Evolutionary conservation across 2,329 filamentous ascomycete species (phyloP).

Genomic region (Diplodia corticola): DNA sequence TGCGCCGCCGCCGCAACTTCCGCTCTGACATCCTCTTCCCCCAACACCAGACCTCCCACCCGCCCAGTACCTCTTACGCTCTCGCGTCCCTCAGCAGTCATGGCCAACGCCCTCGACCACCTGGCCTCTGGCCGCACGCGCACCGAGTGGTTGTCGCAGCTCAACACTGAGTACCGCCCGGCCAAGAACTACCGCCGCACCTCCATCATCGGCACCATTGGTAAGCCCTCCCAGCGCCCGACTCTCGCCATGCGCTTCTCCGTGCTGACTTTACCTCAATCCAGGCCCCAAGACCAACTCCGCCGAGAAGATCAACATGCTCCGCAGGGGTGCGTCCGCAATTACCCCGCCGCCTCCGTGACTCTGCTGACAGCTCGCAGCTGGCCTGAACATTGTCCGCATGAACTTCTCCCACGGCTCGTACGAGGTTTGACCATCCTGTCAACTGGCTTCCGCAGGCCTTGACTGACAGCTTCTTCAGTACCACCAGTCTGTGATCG

Average conservation of each 20-base stretch:
- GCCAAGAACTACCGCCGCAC: slow-evolving; percentile 91
- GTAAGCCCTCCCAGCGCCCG: slow-evolving; percentile 43
- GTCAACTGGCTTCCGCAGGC: not conserved
- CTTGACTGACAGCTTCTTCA: slow-evolving; percentile 38
- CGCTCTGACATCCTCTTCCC: slow-evolving; percentile 9
- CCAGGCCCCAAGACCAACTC: slow-evolving; percentile 95
- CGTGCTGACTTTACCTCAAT: slow-evolving; percentile 23
- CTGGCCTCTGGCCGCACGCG: slow-evolving; percentile 71
- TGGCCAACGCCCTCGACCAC: slow-evolving; percentile 80
- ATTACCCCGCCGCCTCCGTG: not conserved
- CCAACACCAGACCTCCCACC: slow-evolving; percentile 3
- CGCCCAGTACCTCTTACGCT: not conserved
- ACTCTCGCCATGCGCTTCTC: slow-evolving; percentile 1
- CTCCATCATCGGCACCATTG: slow-evolving; percentile 98
- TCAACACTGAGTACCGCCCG: slow-evolving; percentile 87
- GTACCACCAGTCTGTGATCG: slow-evolving; percentile 98
- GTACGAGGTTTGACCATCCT: slow-evolving; percentile 61
- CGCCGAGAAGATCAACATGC: slow-evolving; percentile 91
- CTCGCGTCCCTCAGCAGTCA: slow-evolving; percentile 35
- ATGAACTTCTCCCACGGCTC: slow-evolving; percentile 99
- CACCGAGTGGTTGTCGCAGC: slow-evolving; percentile 70
- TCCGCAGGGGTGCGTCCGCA: slow-evolving; percentile 62
- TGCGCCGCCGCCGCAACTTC: slow-evolving; percentile 20
- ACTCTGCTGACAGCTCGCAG: slow-evolving; percentile 40
- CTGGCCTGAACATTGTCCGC: slow-evolving; percentile 95